These are phyloP conservation scores for Tranzscheliella williamsii DNA, from an alignment of 1,284 basidiomycete genomes.

Conservation along the genomic window DNA sequence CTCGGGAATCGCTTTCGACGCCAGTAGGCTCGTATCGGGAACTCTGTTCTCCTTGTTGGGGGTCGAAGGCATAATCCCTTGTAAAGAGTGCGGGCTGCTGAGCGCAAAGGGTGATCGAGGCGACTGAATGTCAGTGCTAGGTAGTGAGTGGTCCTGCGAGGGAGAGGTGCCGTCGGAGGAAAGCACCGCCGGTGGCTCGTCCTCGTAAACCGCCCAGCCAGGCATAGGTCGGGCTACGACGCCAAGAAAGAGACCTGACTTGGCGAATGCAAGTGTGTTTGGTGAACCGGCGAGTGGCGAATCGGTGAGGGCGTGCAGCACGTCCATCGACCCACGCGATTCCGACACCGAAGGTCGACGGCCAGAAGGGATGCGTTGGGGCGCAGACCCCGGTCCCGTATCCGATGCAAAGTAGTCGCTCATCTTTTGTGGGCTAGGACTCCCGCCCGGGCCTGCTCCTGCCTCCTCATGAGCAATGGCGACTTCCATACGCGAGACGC, in stretches of 20 bases:
- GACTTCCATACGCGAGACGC: constrained; percentile 25
- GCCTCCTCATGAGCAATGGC: constrained; percentile 42
- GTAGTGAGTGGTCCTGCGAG: constrained; percentile 13
- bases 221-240: constrained; percentile 20
- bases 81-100: constrained; percentile 3
- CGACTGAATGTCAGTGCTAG: not conserved
- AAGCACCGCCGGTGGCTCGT: not conserved
- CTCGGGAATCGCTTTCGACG: constrained; percentile 11
- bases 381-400: not conserved
- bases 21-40: constrained; percentile 13
- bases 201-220: constrained; percentile 29
- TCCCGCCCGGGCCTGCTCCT: constrained; percentile 29
- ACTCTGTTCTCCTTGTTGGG: constrained; percentile 34
- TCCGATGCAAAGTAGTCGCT: constrained; percentile 17
- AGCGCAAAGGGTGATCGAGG: not conserved
- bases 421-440: constrained; percentile 31
- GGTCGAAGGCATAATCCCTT: constrained; percentile 5
- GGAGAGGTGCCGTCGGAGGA: constrained; percentile 15
- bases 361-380: not conserved
- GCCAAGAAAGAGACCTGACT: constrained; percentile 24
- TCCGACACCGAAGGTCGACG: constrained; percentile 13
- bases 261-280: constrained; percentile 12
- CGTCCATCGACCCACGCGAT: not conserved
- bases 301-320: constrained; percentile 8
- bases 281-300: not conserved